Percentiles rank a stretch among this genome's conserved stretches.
These are phyloP conservation scores for Trifolium pratense DNA, from an alignment of 306 rosid species.

Conservation along the genomic window DNA sequence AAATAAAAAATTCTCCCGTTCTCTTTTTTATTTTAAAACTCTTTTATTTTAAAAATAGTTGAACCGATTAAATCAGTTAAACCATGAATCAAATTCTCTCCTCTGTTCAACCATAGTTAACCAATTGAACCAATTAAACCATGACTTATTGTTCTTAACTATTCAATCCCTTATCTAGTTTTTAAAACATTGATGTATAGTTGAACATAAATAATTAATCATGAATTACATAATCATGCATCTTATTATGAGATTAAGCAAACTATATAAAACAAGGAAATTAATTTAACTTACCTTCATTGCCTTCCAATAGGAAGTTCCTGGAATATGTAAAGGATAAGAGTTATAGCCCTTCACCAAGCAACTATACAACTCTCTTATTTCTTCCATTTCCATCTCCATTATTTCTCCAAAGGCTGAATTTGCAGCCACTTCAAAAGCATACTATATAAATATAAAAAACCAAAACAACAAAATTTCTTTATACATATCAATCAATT, in stretches of 20 bases:
- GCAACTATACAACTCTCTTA: slow-evolving; percentile 62
- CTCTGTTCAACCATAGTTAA: no score
- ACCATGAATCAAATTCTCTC: no score
- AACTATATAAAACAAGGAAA: background rate
- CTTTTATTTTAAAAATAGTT: no score
- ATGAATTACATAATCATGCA: background rate
- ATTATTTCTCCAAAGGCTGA: slow-evolving; percentile 70
- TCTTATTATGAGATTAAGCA: background rate
- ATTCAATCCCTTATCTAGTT: background rate
- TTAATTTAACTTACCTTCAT: slow-evolving; percentile 58
- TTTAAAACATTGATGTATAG: background rate
- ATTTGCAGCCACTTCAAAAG: slow-evolving; percentile 86
- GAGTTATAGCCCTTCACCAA: slow-evolving; percentile 92
- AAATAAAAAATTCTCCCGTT: no score
- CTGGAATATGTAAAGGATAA: slow-evolving; percentile 76
- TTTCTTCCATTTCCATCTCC: slow-evolving; percentile 65
- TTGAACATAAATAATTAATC: background rate
- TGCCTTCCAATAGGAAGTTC: slow-evolving; percentile 73
- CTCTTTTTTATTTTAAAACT: no score
- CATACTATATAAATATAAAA: slow-evolving; percentile 55
- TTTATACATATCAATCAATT: background rate
- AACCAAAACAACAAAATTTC: background rate
- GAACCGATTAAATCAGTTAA: no score
- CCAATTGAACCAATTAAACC: background rate
- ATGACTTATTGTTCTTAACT: no score